These are phyloP conservation scores for Globisporangium uncinulatum DNA, from an alignment of 352 stramenopile genomes.

Conservation along the genomic window DNA sequence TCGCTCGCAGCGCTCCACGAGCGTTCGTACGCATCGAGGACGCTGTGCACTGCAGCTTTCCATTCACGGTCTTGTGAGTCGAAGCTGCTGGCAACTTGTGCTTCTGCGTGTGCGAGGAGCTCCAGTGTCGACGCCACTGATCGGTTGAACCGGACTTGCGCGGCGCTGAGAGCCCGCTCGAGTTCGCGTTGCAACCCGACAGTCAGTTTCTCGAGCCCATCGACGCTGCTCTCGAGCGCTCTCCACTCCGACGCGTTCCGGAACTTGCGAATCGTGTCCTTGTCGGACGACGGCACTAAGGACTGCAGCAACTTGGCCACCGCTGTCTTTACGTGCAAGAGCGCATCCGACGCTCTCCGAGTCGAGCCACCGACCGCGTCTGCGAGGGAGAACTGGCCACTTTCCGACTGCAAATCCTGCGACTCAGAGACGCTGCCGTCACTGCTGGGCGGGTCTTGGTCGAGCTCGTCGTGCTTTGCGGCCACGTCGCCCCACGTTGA, in stretches of 20 bases:
- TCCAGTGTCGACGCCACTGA: not conserved
- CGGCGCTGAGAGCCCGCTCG: not conserved
- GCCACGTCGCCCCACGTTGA: not conserved
- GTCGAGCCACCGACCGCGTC: not conserved
- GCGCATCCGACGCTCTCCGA: not conserved
- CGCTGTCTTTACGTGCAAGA: not conserved
- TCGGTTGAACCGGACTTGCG: not conserved
- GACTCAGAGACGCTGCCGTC: not conserved
- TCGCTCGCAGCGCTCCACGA: not conserved
- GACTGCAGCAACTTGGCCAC: not conserved
- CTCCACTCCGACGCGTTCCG: conserved; percentile 5
- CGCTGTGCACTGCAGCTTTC: not conserved
- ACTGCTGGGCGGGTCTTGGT: not conserved
- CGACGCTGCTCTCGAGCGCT: not conserved
- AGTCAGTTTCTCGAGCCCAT: not conserved
- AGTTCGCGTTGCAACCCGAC: conserved; percentile 2
- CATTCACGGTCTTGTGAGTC: conserved; percentile 1
- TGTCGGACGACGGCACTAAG: not conserved
- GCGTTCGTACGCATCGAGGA: not conserved
- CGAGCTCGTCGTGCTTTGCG: not conserved
- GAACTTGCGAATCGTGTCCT: conserved; percentile 1
- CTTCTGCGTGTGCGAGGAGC: not conserved
- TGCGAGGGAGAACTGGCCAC: not conserved
- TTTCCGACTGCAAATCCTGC: not conserved
- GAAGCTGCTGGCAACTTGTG: not conserved